Evolutionary conservation across 2,329 filamentous ascomycete genomes (phyloP).

Genomic region (Ilyonectria sp.): DNA sequence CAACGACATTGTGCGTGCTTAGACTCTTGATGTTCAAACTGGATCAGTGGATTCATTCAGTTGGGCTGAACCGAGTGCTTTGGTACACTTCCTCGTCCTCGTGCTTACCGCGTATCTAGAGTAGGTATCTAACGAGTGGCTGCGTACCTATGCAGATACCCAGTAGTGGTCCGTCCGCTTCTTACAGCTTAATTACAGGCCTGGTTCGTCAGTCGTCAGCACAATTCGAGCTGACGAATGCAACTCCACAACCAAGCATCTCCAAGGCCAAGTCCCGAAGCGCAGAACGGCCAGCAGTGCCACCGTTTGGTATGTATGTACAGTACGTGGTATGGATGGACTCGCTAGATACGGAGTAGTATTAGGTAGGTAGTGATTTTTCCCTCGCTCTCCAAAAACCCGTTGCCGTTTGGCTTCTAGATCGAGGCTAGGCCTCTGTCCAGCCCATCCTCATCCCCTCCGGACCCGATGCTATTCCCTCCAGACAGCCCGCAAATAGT

Average conservation of each 20-base stretch:
- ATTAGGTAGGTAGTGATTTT: background rate
- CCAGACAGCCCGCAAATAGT: constrained; percentile 9
- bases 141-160: background rate
- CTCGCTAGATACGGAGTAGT: no score
- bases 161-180: background rate
- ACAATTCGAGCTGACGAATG: background rate
- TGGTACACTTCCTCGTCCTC: background rate
- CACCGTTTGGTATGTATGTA: no score
- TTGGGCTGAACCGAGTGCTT: background rate
- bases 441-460: no score
- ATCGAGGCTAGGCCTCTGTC: no score
- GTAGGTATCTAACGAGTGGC: background rate
- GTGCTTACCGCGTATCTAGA: background rate
- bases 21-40: background rate
- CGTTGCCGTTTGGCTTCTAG: no score
- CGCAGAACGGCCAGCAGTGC: no score
- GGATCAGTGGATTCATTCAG: background rate
- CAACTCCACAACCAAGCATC: background rate
- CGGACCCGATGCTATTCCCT: background rate
- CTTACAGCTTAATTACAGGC: background rate
- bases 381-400: background rate
- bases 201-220: background rate
- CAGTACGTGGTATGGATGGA: no score
- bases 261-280: background rate
- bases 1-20: background rate